Base-by-base conservation (phyloP, 495 filamentous ascomycete genomes). In the Tuber aestivum region DNA sequence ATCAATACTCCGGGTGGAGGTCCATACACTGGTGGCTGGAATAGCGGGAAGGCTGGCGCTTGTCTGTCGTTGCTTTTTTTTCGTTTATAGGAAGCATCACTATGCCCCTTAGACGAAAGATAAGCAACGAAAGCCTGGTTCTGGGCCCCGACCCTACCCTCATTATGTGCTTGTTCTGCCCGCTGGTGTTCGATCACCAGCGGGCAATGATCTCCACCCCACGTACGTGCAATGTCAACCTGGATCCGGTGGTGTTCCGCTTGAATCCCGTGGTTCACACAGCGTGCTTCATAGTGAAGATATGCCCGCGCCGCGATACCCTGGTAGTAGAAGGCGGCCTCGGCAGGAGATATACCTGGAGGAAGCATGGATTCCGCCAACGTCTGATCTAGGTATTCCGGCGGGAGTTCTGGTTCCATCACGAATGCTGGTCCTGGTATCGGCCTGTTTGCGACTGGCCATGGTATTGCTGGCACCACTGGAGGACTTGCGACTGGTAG, bases 61-160 rank as follows among this genome's bases (percentile, higher is more conserved):
- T 50, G 45, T 50, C 45, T 50, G 23, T 50, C 45, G 45, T 50
- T 50, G 45, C 45, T 45, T 50, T n/a, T 50, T 50, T 50, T 50
- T 50, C 45, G 45, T 50, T 50, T 50, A 10, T 50, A 50, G 45
- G 45, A 23, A n/a, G 45, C 45, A 50, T 50, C 45, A 50, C 21
- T 21, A 50, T 50, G 45, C 45, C 45, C 45, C 45, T 50, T 50
- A 5, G 45, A 50, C 45, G 9, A 50, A 50, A 50, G 45, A 50
- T 50, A 50, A 50, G 45, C 45, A 50, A 50, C 45, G 45, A 50
- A 50, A 50, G 45, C 45, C 45, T 50, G 45, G 45, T 50, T 50
- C 45, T 50, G 45, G 45, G 45, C 45, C 45, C 45, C 21, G 45
- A 50, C 45, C 45, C 45, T 50, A 50, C 7, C 45, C 45, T 50